Conservation (phyloP, 768 basidiomycete species). For the Phanerodontia chrysosporium region DNA sequence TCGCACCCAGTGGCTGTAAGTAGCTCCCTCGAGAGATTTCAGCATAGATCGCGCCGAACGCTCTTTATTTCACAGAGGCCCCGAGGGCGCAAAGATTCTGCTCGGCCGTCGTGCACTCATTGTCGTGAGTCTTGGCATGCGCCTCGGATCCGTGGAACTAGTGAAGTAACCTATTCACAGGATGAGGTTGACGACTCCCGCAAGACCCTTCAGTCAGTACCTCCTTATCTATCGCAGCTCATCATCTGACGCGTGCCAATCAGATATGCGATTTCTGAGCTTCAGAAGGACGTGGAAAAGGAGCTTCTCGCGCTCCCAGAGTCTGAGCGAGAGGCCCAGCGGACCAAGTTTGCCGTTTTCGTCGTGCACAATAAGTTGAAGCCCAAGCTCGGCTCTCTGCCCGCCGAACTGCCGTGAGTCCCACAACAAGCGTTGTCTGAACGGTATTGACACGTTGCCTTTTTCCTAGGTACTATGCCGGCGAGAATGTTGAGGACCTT, state of each 20-base stretch:
- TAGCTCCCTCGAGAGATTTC: slow-evolving; percentile 11
- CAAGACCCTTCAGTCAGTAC: slow-evolving; percentile 76
- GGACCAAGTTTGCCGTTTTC: slow-evolving; percentile 86
- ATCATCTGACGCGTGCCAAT: background rate
- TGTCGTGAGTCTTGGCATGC: slow-evolving; percentile 50
- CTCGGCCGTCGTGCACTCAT: slow-evolving; percentile 81
- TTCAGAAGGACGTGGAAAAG: slow-evolving; percentile 81
- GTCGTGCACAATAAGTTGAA: slow-evolving; percentile 96
- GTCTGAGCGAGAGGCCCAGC: slow-evolving; percentile 60
- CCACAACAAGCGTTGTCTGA: slow-evolving; percentile 7
- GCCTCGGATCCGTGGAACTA: slow-evolving; percentile 2
- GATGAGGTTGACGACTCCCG: slow-evolving; percentile 88
- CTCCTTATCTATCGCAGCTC: background rate
- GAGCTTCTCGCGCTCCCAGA: slow-evolving; percentile 65
- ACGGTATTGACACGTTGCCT: slow-evolving; percentile 20
- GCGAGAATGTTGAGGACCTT: slow-evolving; percentile 67
- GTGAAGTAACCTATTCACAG: slow-evolving; percentile 31
- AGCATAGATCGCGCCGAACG: background rate
- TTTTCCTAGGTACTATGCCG: slow-evolving; percentile 63
- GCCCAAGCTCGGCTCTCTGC: slow-evolving; percentile 73
- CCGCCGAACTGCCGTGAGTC: slow-evolving; percentile 58
- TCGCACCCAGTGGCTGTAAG: slow-evolving; percentile 95
- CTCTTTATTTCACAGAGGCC: slow-evolving; percentile 41
- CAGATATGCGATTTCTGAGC: slow-evolving; percentile 88
- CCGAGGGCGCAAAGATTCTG: slow-evolving; percentile 62